Percentiles rank a stretch among this genome's conserved stretches.
phyloP scores from a whole-genome alignment of 2,329 filamentous ascomycete species.

The Ophiognomonia clavigignenti-juglandacearum region DNA sequence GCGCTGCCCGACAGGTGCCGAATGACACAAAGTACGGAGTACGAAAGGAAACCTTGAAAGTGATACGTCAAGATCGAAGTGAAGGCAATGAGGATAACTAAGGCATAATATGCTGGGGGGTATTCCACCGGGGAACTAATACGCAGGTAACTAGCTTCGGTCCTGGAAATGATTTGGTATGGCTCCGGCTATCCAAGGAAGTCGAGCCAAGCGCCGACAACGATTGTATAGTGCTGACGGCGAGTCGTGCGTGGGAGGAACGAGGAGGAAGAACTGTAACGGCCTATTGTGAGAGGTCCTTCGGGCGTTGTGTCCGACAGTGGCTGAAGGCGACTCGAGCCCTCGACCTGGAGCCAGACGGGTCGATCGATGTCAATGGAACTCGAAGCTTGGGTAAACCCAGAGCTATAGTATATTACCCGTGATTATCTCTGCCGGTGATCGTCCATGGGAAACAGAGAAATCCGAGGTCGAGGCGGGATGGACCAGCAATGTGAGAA shows the following conservation, averaged over 20 bases:
- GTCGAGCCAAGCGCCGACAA: conserved; percentile 5
- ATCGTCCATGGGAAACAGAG: too few relatives aligned
- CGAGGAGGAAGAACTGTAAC: neutral
- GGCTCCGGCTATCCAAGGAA: conserved; percentile 1
- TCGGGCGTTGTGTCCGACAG: neutral
- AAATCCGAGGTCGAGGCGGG: too few relatives aligned
- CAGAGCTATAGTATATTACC: too few relatives aligned
- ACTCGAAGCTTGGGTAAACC: too few relatives aligned
- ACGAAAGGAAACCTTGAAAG: too few relatives aligned
- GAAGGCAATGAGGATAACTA: too few relatives aligned
- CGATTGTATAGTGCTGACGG: conserved; percentile 15
- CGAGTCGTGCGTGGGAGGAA: neutral
- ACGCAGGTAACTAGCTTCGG: too few relatives aligned
- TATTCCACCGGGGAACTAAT: neutral
- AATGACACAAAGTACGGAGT: neutral
- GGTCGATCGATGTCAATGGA: too few relatives aligned
- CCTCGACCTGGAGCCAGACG: too few relatives aligned
- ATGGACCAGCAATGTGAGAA: too few relatives aligned
- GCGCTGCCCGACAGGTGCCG: neutral
- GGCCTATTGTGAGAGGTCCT: neutral
- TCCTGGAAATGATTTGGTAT: conserved; percentile 1
- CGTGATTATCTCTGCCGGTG: too few relatives aligned
- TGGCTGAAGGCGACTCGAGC: neutral
- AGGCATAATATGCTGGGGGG: neutral
- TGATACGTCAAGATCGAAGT: too few relatives aligned